Conservation (phyloP, 2,329 filamentous ascomycete genomes). For the Cordyceps pruinosa region DNA sequence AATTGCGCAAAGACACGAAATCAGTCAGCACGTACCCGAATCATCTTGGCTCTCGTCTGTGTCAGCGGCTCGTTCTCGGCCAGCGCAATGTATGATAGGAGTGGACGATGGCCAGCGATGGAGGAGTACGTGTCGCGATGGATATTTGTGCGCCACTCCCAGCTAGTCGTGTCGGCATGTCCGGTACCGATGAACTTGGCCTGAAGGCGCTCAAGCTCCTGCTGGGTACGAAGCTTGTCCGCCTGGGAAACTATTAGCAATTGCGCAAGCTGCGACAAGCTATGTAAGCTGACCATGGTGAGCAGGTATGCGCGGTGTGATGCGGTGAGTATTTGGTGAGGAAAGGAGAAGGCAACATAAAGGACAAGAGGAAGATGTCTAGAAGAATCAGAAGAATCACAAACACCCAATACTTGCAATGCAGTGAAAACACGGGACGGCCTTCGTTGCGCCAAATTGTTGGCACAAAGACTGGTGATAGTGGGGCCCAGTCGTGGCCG, state of each 20-base stretch:
- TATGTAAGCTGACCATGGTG: constrained; percentile 20
- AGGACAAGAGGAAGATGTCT: background rate
- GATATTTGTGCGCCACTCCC: constrained; percentile 96
- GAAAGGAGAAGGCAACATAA: too few species aligned
- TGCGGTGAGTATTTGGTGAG: background rate
- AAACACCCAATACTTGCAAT: background rate
- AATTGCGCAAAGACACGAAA: background rate
- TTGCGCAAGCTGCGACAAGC: background rate
- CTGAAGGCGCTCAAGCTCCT: constrained; percentile 95
- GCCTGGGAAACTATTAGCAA: constrained; percentile 45
- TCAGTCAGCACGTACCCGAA: constrained; percentile 50
- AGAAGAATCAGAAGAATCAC: background rate
- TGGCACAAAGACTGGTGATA: background rate
- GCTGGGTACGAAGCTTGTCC: constrained; percentile 94
- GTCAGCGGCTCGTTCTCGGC: constrained; percentile 80
- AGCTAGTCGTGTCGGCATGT: constrained; percentile 91
- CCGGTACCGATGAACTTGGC: constrained; percentile 94
- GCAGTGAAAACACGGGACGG: background rate
- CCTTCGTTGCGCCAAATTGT: too few species aligned
- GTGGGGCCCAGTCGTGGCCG: background rate
- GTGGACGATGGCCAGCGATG: constrained; percentile 81
- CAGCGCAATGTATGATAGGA: constrained; percentile 82
- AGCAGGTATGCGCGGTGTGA: background rate
- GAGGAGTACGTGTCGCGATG: constrained; percentile 86
- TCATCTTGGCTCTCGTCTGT: constrained; percentile 70